Conservation (phyloP, 2,329 filamentous ascomycete genomes). For the Calonectria pauciramosa region DNA sequence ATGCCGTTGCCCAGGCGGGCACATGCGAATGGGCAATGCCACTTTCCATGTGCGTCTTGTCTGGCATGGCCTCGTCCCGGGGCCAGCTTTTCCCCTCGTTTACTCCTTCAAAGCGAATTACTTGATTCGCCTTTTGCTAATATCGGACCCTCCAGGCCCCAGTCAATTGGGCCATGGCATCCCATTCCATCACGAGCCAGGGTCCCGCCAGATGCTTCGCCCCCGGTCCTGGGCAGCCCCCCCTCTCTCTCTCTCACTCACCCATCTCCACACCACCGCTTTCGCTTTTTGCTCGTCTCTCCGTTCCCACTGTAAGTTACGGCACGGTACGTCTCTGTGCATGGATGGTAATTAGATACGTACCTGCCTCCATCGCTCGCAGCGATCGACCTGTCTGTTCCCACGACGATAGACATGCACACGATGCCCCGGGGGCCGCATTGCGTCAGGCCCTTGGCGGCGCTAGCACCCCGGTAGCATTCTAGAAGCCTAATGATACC, state of each 20-base stretch:
- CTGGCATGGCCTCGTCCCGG: not conserved
- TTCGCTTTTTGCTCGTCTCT: not conserved
- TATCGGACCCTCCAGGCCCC: slow-evolving; percentile 7
- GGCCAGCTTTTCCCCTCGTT: slow-evolving; percentile 4
- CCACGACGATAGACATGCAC: slow-evolving; percentile 24
- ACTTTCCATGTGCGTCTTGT: not conserved
- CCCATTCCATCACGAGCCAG: slow-evolving; percentile 39
- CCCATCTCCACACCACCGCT: not conserved
- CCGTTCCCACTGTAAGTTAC: slow-evolving; percentile 8
- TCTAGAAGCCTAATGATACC: slow-evolving; percentile 45
- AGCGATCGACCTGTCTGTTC: slow-evolving; percentile 30
- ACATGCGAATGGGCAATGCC: not conserved
- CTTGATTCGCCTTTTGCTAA: slow-evolving; percentile 4
- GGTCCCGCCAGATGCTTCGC: slow-evolving; percentile 38
- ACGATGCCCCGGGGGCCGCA: slow-evolving; percentile 27
- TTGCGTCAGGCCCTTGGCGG: slow-evolving; percentile 28
- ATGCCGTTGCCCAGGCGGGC: not conserved
- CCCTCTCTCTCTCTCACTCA: not conserved
- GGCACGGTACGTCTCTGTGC: slow-evolving; percentile 6
- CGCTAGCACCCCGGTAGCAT: slow-evolving; percentile 30
- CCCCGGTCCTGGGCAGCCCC: slow-evolving; percentile 18
- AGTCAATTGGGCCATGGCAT: slow-evolving; percentile 5
- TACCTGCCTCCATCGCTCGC: slow-evolving; percentile 30
- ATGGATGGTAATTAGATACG: slow-evolving; percentile 9
- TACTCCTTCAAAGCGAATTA: slow-evolving; percentile 6